Percentiles rank a stretch among this genome's conserved stretches.
These are phyloP conservation scores for Silene noctiflora DNA, from an alignment of 179 eudicot genomes.

Conservation along the genomic window DNA sequence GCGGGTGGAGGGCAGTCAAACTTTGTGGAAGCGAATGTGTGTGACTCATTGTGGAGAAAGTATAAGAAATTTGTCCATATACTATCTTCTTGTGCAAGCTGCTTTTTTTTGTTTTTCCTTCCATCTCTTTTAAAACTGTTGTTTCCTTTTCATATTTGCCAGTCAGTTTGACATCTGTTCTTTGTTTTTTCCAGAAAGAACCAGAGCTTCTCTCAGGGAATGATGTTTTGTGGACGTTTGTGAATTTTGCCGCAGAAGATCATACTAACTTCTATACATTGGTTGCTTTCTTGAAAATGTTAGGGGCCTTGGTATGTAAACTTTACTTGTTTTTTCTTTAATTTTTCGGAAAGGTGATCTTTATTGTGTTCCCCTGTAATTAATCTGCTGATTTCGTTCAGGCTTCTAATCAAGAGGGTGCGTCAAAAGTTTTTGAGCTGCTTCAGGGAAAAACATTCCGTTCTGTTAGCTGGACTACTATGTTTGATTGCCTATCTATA, in stretches of 20 bases:
- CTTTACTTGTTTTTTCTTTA: background rate
- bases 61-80: background rate
- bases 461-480: constrained; percentile 87
- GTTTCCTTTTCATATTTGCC: constrained; percentile 2
- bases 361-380: constrained; percentile 11
- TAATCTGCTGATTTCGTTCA: constrained; percentile 28
- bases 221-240: constrained; percentile 95
- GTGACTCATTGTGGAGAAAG: background rate
- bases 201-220: constrained; percentile 93
- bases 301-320: constrained; percentile 77
- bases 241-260: constrained; percentile 94
- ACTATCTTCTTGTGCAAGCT: background rate
- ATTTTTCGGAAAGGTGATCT: background rate
- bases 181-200: constrained; percentile 56
- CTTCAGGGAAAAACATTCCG: constrained; percentile 85
- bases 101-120: background rate
- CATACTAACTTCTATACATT: constrained; percentile 87
- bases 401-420: constrained; percentile 91
- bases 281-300: constrained; percentile 88
- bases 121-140: background rate
- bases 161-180: constrained; percentile 5
- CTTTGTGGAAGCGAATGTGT: constrained; percentile 5
- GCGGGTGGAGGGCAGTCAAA: background rate
- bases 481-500: constrained; percentile 81
- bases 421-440: constrained; percentile 77